Base-by-base conservation (phyloP, 148 eudicot species). In the Rhododendron vialii region DNA sequence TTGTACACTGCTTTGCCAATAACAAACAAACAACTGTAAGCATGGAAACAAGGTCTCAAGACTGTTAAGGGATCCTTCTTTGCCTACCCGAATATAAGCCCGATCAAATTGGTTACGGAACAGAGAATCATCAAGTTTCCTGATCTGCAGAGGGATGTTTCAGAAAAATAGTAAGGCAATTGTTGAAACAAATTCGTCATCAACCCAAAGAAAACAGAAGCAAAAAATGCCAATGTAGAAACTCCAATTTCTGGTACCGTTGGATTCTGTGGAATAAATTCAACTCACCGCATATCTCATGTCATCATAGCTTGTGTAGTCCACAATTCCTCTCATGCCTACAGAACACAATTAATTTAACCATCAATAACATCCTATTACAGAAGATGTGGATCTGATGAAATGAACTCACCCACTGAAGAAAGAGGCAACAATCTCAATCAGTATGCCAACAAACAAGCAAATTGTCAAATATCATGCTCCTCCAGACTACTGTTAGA, bases 251-350 rank as follows among this genome's bases (percentile, higher is more conserved):
- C 73, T 7, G 13, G 17, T 22, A 81, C 5, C 10, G 11, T 59
- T 13, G 35, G 17, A 59, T 4, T 81, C 45, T 30, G 22, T 28
- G 20, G 38, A 67, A 82, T 35, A 55, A 55, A 55, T 55, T 74
- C 36, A 84, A 89, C 98, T 92, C 89, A 94, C 98, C 81, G 98
- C 96, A 86, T 93, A 92, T 85, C 89, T 95, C 98, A 95, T 93
- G 88, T 95, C 98, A 67, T 93, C 98, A 89, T 90, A 92, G 84
- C 86, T 92, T 57, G 93, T 93, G 82, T 95, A 95, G 85, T 95
- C 98, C 74, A 95, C 98, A 85, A 95, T 85, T 48, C 98, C 98
- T 48, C 87, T 78, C 91, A 91, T 89, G 57, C 98, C 98, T 95
- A 89, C 83, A 83, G 84, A 84, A 51, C 28, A 87, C 82, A 53